Base-by-base conservation (phyloP, 345 rosid genomes). In the Aquilaria malaccensis region DNA sequence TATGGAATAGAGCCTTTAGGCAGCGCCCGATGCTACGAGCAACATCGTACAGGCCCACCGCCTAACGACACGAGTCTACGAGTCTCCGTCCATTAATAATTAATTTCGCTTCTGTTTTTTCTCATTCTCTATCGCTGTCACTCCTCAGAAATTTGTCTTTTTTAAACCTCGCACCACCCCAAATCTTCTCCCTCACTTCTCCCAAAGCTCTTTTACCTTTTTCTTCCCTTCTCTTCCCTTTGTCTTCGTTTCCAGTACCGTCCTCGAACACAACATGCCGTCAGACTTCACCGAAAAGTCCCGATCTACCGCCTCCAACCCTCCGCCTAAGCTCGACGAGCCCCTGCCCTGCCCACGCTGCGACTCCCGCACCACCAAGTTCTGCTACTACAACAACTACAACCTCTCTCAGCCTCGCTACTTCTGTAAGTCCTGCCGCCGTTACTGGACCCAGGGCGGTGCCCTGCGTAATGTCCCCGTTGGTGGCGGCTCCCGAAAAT, bases 401-500 rank as follows among this genome's bases (percentile, higher is more conserved):
- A 84, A 81, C 70, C 76, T 81, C 62, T 66, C 84, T 47, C 89
- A 81, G 76, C 89, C 89, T 13, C 89, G 89, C 41, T 80, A 84
- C 71, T 84, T 79, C 80, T 84, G 89, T 80, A 81, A 84, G 74
- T 53, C 74, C 7, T 81, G 89, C 69, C 86, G 89, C 59, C 89
- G 89, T 10, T 84, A 81, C 83, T 84, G 89, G 89, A 84, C 89
- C 22, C 81, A 81, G 2, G 89, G 89, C 14, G 89, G 89, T 33
- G 72, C 89, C 45, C 89, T 84, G 58, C 89, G 89, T 14, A 76
- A 81, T 62, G 80, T 84, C 50, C 89, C 89, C 14, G 66, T 84
- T 46, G 89, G 89, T 30, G 89, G 89, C 7, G 83, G 84, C 11
- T 75, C 83, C 61, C 86, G 89, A 59, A 84, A 81, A 76, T 68